phyloP scores from a whole-genome alignment of 2,329 filamentous ascomycete species.

The Talaromyces sp. region DNA sequence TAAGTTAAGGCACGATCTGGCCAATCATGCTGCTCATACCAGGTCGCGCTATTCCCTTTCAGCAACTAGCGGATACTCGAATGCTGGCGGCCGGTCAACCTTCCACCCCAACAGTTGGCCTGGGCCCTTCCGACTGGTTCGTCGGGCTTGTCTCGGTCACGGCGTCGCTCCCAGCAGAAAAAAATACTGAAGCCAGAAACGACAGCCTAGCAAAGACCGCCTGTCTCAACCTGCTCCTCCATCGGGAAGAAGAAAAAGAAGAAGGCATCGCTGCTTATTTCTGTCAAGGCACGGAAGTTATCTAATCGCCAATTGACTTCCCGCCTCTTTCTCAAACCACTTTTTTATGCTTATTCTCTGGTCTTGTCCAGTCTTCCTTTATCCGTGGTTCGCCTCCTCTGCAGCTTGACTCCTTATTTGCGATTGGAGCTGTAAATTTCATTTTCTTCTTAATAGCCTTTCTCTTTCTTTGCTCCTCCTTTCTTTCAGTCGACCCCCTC shows the following conservation, averaged over 20 bases:
- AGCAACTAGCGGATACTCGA: background rate
- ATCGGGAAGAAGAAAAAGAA: background rate
- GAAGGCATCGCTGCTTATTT: background rate
- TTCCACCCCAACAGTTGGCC: slow-evolving; percentile 19
- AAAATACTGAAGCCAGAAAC: background rate
- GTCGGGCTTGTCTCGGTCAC: slow-evolving; percentile 8
- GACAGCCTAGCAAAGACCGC: background rate
- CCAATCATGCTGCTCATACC: background rate
- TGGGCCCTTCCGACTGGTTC: slow-evolving; percentile 13
- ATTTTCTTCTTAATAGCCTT: slow-evolving; percentile 20
- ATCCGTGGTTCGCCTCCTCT: slow-evolving; percentile 11
- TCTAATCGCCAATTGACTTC: slow-evolving; percentile 4
- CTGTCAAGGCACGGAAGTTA: background rate
- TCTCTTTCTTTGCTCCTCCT: slow-evolving; percentile 21
- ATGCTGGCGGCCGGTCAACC: background rate
- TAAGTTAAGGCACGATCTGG: background rate
- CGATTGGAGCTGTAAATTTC: slow-evolving; percentile 13
- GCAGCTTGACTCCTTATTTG: slow-evolving; percentile 3
- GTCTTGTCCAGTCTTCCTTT: background rate
- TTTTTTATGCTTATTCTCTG: background rate
- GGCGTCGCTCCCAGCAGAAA: slow-evolving; percentile 9
- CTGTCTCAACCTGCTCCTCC: background rate
- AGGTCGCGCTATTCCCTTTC: background rate
- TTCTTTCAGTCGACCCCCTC: slow-evolving; percentile 10
- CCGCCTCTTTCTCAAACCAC: slow-evolving; percentile 5